Base-by-base conservation (phyloP, 1,284 basidiomycete species). In the Paramarasmius palmivorus region DNA sequence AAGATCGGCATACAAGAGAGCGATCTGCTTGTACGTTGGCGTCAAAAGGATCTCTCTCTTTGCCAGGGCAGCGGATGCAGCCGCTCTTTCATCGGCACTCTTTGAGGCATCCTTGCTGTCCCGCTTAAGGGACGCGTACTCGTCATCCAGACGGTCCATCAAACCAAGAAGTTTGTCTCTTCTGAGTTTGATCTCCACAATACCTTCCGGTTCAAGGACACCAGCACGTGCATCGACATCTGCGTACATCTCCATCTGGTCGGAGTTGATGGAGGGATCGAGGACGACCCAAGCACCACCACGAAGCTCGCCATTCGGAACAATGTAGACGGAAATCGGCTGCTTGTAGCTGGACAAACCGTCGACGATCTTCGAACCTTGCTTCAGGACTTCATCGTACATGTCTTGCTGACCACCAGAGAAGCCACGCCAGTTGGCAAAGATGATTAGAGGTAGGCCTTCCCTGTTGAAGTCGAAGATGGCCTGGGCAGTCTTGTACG, bases 371-470 rank as follows among this genome's bases (percentile, higher is more conserved):
- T 95, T 96, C 37, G 93, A 90, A 46, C 93, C 93, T 69, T 95
- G 92, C 73, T 96, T 96, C 66, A 96, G 78, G 57, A 96, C 85
- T 66, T 95, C 93, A 70, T 96, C 93, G 65, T 93, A 94, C 95
- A 98, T 98, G 73, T 98, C 95, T 72, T 97, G 94, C 73, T 98
- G 95, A 65, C 97, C 97, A 61, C 97, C 97, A 22, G 97, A 99
- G 87, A 99, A 99, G 36, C 97, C 97, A 79, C 97, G 93, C 95
- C 97, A 99, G 80, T 99, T 99, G 58, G 97, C 97, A 65, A 99
- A 98, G 72, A 99, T 96, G 72, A 99, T 93, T 58, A 99, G 81
- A 3, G 97, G 97, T 20, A 99, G 80, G 38, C 93, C 94, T 73
- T 99, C 97, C 49, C 95, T 89, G 76, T 96, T 92, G 77, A 99